Conservation (phyloP, 495 filamentous ascomycete genomes). For the Aspergillus conjunctus region DNA sequence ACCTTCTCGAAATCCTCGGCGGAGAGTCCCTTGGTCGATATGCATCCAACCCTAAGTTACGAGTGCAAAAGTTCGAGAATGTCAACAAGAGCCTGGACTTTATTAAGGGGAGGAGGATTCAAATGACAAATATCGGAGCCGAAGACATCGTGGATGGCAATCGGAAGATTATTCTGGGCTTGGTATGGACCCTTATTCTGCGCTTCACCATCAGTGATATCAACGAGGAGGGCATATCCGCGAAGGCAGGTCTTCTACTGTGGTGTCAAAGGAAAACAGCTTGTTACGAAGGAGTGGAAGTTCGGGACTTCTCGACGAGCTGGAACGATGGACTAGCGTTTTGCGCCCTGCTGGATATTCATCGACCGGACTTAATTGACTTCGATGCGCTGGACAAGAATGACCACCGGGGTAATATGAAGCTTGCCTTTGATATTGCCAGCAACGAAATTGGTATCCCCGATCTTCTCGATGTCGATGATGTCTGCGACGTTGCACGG, state of each 20-base stretch:
- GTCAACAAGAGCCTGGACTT: slow-evolving; percentile 94
- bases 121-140: slow-evolving; percentile 97
- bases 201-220: slow-evolving; percentile 98
- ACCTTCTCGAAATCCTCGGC: slow-evolving; percentile 93
- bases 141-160: slow-evolving; percentile 99
- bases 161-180: slow-evolving; percentile 91
- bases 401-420: slow-evolving; percentile 96
- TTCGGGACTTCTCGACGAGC: slow-evolving; percentile 88
- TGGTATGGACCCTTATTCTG: slow-evolving; percentile 97
- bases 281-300: slow-evolving; percentile 94
- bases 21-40: slow-evolving; percentile 94
- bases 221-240: slow-evolving; percentile 96
- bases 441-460: slow-evolving; percentile 96
- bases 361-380: slow-evolving; percentile 95
- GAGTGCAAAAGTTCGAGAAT: slow-evolving; percentile 98
- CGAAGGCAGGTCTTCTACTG: slow-evolving; percentile 89
- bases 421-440: slow-evolving; percentile 93
- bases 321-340: slow-evolving; percentile 98
- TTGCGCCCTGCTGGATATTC: slow-evolving; percentile 94
- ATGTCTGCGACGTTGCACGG: slow-evolving; percentile 94
- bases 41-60: slow-evolving; percentile 90
- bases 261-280: slow-evolving; percentile 99
- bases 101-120: slow-evolving; percentile 85
- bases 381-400: slow-evolving; percentile 91
- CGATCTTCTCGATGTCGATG: slow-evolving; percentile 92